Percentiles rank a stretch among this genome's conserved stretches.
phyloP scores from a whole-genome alignment of 1,139 yeast species.

The Blastobotrys serpentis region DNA sequence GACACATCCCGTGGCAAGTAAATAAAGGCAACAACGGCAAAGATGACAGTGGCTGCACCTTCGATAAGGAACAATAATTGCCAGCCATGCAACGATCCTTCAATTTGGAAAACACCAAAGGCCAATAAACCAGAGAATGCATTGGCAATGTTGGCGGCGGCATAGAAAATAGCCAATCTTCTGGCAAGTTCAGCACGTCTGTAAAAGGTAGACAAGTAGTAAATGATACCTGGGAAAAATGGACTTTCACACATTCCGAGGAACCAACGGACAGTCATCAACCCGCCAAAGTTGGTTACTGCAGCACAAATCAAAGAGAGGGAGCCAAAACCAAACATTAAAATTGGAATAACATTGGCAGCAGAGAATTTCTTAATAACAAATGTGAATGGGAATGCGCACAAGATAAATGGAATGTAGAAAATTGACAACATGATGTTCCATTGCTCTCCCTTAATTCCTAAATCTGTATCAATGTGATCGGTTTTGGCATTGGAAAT shows the following conservation, averaged over 20 bases:
- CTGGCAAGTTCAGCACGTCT: constrained; percentile 40
- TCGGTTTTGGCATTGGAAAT: constrained; percentile 62
- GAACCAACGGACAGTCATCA: constrained; percentile 30
- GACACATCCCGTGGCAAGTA: constrained; percentile 53
- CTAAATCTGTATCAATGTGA: constrained; percentile 54
- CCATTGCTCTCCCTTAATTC: constrained; percentile 50
- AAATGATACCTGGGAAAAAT: constrained; percentile 37
- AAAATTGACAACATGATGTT: constrained; percentile 57
- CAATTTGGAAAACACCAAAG: constrained; percentile 36
- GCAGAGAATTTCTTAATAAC: constrained; percentile 49
- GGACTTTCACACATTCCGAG: constrained; percentile 38
- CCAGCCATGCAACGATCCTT: constrained; percentile 36
- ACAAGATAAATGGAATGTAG: constrained; percentile 62
- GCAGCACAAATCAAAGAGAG: constrained; percentile 61
- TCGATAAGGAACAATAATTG: constrained; percentile 42
- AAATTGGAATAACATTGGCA: constrained; percentile 47
- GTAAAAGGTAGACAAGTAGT: constrained; percentile 37
- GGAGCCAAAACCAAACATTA: constrained; percentile 58
- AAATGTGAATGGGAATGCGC: constrained; percentile 57
- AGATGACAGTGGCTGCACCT: constrained; percentile 38
- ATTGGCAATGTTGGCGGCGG: constrained; percentile 41
- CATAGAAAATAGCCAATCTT: constrained; percentile 58
- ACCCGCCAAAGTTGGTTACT: constrained; percentile 36
- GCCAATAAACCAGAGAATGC: constrained; percentile 39
- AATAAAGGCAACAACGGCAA: constrained; percentile 42